phyloP scores from a whole-genome alignment of 495 filamentous ascomycete species.

The Achaetomiella virescens region DNA sequence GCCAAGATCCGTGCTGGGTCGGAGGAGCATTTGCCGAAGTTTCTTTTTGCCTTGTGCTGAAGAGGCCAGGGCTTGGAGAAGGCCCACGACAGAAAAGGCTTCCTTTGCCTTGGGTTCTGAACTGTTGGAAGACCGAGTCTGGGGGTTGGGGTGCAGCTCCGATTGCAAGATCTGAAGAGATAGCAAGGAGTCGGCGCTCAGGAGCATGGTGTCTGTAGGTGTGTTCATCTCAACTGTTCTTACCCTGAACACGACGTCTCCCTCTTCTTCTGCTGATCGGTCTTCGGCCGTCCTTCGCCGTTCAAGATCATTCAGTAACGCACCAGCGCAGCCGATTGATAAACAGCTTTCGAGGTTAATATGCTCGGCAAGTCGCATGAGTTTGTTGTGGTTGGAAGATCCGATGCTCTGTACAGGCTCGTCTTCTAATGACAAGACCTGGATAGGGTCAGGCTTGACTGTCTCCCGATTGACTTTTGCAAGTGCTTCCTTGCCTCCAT shows the following conservation, averaged over 20 bases:
- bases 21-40: conserved; percentile 78
- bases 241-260: conserved; percentile 50
- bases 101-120: conserved; percentile 72
- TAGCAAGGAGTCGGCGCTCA: conserved; percentile 71
- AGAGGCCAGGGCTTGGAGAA: conserved; percentile 69
- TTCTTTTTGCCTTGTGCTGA: conserved; percentile 75
- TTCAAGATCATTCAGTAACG: conserved; percentile 72
- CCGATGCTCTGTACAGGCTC: conserved; percentile 43
- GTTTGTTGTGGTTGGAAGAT: conserved; percentile 52
- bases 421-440: conserved; percentile 49
- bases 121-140: conserved; percentile 68
- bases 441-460: conserved; percentile 45
- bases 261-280: conserved; percentile 48
- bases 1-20: conserved; percentile 62
- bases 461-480: conserved; percentile 48
- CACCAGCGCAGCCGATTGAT: conserved; percentile 71
- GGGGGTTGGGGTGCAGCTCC: conserved; percentile 77
- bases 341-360: conserved; percentile 71
- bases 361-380: conserved; percentile 64
- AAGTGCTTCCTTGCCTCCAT: conserved; percentile 63
- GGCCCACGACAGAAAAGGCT: conserved; percentile 79
- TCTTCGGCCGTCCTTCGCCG: conserved; percentile 58
- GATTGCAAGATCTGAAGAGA: conserved; percentile 83
- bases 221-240: conserved; percentile 69
- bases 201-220: conserved; percentile 72